phyloP scores from a whole-genome alignment of 768 basidiomycete genomes.

The Coprinopsis sp. region DNA sequence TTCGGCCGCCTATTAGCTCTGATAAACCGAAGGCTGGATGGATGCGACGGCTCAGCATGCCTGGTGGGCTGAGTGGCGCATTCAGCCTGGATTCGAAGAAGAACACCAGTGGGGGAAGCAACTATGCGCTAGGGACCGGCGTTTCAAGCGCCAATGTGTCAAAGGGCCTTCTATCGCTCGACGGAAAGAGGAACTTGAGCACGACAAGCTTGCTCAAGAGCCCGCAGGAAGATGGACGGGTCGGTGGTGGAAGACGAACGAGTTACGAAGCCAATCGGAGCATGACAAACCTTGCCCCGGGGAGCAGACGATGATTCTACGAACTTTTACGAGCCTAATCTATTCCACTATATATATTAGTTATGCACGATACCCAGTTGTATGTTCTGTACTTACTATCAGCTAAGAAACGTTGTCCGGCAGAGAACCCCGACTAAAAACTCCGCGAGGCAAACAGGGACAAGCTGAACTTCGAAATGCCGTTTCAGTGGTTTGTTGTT shows the following conservation, averaged over 20 bases:
- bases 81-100: conserved; percentile 56
- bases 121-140: conserved; percentile 25
- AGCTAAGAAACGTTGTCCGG: not conserved
- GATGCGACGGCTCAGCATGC: conserved; percentile 78
- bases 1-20: conserved; percentile 20
- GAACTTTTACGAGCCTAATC: not conserved
- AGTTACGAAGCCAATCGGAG: conserved; percentile 49
- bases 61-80: conserved; percentile 42
- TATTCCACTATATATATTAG: not conserved
- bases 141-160: conserved; percentile 19
- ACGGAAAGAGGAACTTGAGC: conserved; percentile 49
- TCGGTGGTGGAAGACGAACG: conserved; percentile 28
- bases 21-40: conserved; percentile 61
- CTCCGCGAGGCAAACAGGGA: conserved; percentile 4
- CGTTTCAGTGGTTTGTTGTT: conserved; percentile 11
- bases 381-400: not conserved
- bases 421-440: not conserved
- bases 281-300: conserved; percentile 41
- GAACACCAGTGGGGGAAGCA: conserved; percentile 18
- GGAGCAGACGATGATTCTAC: conserved; percentile 29
- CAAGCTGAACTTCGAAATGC: conserved; percentile 9
- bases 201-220: conserved; percentile 28
- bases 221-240: conserved; percentile 48
- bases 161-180: conserved; percentile 21
- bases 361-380: not conserved